Conservation (phyloP, 179 eudicot genomes). For the Drosera spatulata region DNA sequence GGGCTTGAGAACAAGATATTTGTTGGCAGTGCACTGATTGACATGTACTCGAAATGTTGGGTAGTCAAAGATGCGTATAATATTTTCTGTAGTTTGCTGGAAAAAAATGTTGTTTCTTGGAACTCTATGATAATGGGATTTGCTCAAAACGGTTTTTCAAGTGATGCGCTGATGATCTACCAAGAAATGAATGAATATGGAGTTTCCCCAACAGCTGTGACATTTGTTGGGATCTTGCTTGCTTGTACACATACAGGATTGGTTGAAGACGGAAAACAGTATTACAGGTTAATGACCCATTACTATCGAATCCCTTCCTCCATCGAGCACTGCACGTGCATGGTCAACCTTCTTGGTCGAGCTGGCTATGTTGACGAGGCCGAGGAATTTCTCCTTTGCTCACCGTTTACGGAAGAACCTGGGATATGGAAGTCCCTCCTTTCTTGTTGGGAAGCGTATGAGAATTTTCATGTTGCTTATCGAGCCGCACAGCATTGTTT, state of each 20-base stretch:
- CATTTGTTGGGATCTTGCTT: conserved; percentile 36
- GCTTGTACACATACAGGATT: conserved; percentile 42
- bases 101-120: conserved; percentile 32
- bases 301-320: conserved; percentile 27
- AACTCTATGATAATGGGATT: conserved; percentile 32
- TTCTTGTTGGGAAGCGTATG: conserved; percentile 33
- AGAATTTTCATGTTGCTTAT: conserved; percentile 32
- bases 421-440: conserved; percentile 45
- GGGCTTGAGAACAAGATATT: conserved; percentile 17
- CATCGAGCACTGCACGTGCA: conserved; percentile 43
- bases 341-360: conserved; percentile 52
- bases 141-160: conserved; percentile 30
- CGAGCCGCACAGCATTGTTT: conserved; percentile 37
- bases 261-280: conserved; percentile 25
- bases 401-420: conserved; percentile 26
- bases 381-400: conserved; percentile 26
- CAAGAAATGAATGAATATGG: conserved; percentile 18
- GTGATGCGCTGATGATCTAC: conserved; percentile 27
- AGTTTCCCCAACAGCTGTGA: conserved; percentile 22
- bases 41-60: conserved; percentile 45
- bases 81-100: conserved; percentile 24
- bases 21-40: conserved; percentile 39
- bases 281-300: conserved; percentile 25
- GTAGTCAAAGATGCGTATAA: conserved; percentile 26
- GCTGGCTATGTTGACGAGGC: conserved; percentile 38